Evolutionary conservation across 345 rosid genomes (phyloP).

Genomic region (Camelina hispida): DNA sequence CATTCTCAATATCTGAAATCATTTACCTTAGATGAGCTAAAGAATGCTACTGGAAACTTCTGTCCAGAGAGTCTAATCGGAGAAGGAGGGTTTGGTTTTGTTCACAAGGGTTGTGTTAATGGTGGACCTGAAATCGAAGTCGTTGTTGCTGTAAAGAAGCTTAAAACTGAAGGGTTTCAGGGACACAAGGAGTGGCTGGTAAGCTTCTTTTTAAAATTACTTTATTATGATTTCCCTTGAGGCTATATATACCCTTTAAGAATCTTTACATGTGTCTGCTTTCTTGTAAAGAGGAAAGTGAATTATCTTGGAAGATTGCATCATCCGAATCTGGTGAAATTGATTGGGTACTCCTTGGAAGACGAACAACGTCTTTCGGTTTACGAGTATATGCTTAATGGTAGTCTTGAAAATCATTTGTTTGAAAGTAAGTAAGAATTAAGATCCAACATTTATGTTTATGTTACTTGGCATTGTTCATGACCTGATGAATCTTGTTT

Average conservation of each 20-base stretch:
- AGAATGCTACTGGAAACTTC: constrained; percentile 71
- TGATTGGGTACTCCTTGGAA: constrained; percentile 75
- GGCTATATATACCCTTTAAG: neutral
- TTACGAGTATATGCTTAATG: constrained; percentile 79
- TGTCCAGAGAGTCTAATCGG: constrained; percentile 66
- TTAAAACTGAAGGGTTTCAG: constrained; percentile 69
- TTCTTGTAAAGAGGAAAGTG: constrained; percentile 63
- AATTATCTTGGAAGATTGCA: constrained; percentile 71
- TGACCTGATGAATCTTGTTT: neutral
- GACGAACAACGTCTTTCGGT: constrained; percentile 75
- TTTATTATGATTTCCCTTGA: neutral
- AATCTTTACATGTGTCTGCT: neutral
- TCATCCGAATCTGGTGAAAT: constrained; percentile 80
- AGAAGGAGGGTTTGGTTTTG: constrained; percentile 92
- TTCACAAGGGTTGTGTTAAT: constrained; percentile 81
- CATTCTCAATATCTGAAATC: constrained; percentile 60
- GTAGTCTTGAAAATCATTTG: constrained; percentile 79
- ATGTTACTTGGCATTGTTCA: neutral
- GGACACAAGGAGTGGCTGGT: constrained; percentile 97
- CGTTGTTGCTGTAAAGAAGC: constrained; percentile 77
- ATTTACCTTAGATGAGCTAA: constrained; percentile 61
- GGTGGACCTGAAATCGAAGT: constrained; percentile 56
- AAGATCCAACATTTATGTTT: neutral
- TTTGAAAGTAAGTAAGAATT: constrained; percentile 59
- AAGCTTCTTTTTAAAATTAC: constrained; percentile 22